Evolutionary conservation across 1,139 yeast genomes (phyloP).

Genomic region (Yamadazyma sp.): DNA sequence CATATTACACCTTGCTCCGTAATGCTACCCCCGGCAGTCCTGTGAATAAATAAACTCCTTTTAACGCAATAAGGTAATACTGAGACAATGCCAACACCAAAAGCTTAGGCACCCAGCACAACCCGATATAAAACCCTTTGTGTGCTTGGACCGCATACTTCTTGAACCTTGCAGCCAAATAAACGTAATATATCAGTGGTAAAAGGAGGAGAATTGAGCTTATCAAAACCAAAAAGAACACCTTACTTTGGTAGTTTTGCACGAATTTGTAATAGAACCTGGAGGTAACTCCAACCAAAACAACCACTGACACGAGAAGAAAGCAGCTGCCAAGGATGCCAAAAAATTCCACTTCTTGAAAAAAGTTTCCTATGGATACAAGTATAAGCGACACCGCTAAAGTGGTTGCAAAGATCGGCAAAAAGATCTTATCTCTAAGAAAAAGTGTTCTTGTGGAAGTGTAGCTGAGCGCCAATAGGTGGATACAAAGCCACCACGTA

Average conservation of each 20-base stretch:
- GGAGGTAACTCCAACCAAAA: not conserved
- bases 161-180: not conserved
- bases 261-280: not conserved
- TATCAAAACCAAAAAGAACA: not conserved
- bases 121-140: slow-evolving; percentile 1
- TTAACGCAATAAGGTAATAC: not conserved
- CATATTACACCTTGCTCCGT: too few relatives aligned
- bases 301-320: not conserved
- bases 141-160: not conserved
- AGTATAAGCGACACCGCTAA: too few relatives aligned
- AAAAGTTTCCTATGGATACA: too few relatives aligned
- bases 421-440: too few relatives aligned
- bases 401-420: too few relatives aligned
- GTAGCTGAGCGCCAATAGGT: too few relatives aligned
- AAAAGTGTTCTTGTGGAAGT: too few relatives aligned
- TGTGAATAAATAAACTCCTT: not conserved
- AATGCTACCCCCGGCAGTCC: too few relatives aligned
- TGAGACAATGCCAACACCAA: not conserved
- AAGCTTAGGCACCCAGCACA: slow-evolving; percentile 1
- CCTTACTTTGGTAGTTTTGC: not conserved
- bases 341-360: too few relatives aligned
- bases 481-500: not conserved
- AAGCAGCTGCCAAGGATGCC: too few relatives aligned
- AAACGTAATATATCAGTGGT: not conserved
- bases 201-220: not conserved